A percentile compares a stretch with the other conserved stretches of the same genome.
Conservation (phyloP, 805 yeast species). For the Candida bentonensis region DNA sequence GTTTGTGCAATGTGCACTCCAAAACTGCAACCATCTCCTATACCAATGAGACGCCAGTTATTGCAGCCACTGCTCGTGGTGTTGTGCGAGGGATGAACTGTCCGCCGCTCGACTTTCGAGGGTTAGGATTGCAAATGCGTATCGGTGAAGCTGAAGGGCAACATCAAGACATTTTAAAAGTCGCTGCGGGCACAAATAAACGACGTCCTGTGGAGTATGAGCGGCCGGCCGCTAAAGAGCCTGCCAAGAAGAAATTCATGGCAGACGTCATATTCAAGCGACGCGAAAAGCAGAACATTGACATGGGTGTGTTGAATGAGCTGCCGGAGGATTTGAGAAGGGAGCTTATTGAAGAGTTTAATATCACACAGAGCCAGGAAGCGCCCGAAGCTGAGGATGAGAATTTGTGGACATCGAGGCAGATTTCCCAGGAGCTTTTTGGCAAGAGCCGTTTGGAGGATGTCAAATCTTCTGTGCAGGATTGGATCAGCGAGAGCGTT, state of each 20-base stretch:
- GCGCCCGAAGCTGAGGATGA: neutral
- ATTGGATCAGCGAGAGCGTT: neutral
- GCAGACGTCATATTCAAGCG: conserved; percentile 10
- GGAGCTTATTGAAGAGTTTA: conserved; percentile 30
- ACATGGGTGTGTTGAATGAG: conserved; percentile 48
- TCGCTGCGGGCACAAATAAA: conserved; percentile 3
- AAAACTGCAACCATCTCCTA: conserved; percentile 47
- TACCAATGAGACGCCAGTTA: conserved; percentile 40
- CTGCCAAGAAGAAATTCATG: conserved; percentile 9
- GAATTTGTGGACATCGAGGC: neutral
- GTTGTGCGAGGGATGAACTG: conserved; percentile 42
- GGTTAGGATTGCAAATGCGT: conserved; percentile 59
- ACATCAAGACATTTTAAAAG: conserved; percentile 10
- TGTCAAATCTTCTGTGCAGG: neutral
- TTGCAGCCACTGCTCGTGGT: conserved; percentile 45
- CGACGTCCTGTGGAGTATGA: conserved; percentile 6
- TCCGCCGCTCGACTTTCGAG: conserved; percentile 59
- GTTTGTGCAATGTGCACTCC: conserved; percentile 52
- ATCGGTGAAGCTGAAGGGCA: conserved; percentile 21
- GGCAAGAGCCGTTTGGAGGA: neutral
- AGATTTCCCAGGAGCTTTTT: neutral
- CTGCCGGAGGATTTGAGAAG: conserved; percentile 52
- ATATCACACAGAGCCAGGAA: neutral
- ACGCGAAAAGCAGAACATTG: conserved; percentile 27
- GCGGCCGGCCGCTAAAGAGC: conserved; percentile 7